These are phyloP conservation scores for Quercus agrifolia DNA, from an alignment of 306 rosid genomes.

Conservation along the genomic window DNA sequence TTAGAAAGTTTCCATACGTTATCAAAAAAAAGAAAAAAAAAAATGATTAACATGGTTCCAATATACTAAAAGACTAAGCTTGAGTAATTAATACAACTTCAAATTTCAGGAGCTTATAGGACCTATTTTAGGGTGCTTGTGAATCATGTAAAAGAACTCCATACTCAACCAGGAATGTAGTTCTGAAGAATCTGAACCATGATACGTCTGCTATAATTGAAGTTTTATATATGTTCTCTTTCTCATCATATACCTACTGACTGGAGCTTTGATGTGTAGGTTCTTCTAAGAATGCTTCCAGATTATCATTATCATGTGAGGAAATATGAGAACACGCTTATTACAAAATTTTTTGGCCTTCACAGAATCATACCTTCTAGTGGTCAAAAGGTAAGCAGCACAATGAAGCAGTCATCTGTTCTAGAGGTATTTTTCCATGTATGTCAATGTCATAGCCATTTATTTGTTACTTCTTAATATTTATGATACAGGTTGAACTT, in stretches of 20 bases:
- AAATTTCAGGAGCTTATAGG: not conserved
- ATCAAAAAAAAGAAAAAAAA: no score
- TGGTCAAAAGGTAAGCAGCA: slow-evolving; percentile 79
- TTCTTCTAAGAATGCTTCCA: slow-evolving; percentile 95
- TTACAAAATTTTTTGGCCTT: slow-evolving; percentile 96
- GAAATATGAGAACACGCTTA: slow-evolving; percentile 82
- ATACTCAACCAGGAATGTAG: not conserved
- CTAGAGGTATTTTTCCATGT: slow-evolving; percentile 4
- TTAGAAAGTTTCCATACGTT: no score
- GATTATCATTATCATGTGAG: slow-evolving; percentile 93
- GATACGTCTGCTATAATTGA: not conserved
- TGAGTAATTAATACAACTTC: not conserved
- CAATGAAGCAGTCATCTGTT: slow-evolving; percentile 8
- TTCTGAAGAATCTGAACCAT: not conserved
- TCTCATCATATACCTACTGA: slow-evolving; percentile 18
- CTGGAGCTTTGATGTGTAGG: slow-evolving; percentile 50
- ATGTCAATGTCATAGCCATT: not conserved
- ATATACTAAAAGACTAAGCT: not conserved
- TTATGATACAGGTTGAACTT: slow-evolving; percentile 3
- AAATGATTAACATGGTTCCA: not conserved
- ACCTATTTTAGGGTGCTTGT: not conserved
- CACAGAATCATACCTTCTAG: slow-evolving; percentile 96
- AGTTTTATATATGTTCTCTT: slow-evolving; percentile 2
- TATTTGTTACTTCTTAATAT: slow-evolving; percentile 1
- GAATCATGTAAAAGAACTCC: not conserved